Percentiles rank a stretch among this genome's conserved stretches.
Evolutionary conservation across 2,329 filamentous ascomycete species (phyloP).

Genomic region (Fusarium subglutinans): DNA sequence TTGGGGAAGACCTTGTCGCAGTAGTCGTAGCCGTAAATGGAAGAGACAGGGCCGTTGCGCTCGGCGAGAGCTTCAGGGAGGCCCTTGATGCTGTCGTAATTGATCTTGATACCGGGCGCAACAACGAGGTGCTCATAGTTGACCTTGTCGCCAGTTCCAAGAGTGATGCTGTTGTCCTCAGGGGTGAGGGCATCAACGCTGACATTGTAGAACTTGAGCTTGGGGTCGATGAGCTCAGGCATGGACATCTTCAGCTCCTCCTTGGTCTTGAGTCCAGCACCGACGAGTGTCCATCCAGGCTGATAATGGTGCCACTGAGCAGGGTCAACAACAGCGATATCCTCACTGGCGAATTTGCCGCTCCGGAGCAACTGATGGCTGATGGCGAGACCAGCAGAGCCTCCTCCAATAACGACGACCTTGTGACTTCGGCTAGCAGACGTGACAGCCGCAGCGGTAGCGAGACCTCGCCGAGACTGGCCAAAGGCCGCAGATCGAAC

Average conservation of each 20-base stretch:
- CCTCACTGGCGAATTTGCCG: conserved; percentile 64
- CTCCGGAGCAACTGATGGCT: conserved; percentile 73
- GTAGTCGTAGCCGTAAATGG: conserved; percentile 66
- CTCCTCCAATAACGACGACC: conserved; percentile 73
- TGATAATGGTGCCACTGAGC: conserved; percentile 73
- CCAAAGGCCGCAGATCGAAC: conserved; percentile 14
- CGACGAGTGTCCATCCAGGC: conserved; percentile 75
- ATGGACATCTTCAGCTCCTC: conserved; percentile 64
- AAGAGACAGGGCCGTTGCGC: conserved; percentile 58
- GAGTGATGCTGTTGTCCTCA: conserved; percentile 64
- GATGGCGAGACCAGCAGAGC: conserved; percentile 71
- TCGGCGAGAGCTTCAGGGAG: conserved; percentile 65
- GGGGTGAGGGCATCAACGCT: conserved; percentile 62
- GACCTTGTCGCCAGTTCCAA: conserved; percentile 64
- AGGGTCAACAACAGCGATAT: conserved; percentile 73
- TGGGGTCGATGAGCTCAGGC: conserved; percentile 63
- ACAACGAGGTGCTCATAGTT: conserved; percentile 73
- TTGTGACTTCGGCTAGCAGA: conserved; percentile 58
- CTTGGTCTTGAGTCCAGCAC: conserved; percentile 71
- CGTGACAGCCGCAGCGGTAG: conserved; percentile 20
- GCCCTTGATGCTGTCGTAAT: conserved; percentile 62
- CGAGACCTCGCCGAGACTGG: conserved; percentile 10
- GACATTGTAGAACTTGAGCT: conserved; percentile 68
- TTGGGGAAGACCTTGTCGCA: conserved; percentile 62
- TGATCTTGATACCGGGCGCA: conserved; percentile 64